Evolutionary conservation across 139 green algal species (phyloP).

Genomic region (Picochlorum sp.): DNA sequence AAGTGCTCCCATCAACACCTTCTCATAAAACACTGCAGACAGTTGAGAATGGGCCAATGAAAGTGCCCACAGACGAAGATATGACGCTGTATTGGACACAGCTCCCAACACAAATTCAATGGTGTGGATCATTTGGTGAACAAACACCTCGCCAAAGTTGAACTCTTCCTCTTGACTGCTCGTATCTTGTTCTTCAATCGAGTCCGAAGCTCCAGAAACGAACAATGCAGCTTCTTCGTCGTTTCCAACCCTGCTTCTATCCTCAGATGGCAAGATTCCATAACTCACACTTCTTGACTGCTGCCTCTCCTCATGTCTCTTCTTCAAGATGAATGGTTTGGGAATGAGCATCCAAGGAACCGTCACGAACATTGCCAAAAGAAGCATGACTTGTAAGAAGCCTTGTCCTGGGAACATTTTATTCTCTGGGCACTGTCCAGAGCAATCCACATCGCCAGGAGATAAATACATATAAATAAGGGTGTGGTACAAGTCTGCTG

Average conservation of each 20-base stretch:
- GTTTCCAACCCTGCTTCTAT: constrained; percentile 13
- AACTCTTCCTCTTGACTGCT: constrained; percentile 54
- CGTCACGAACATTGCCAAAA: constrained; percentile 70
- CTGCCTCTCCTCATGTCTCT: constrained; percentile 51
- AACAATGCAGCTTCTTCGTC: background rate
- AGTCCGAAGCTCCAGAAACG: background rate
- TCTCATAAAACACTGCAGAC: constrained; percentile 89
- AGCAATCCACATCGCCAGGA: constrained; percentile 58
- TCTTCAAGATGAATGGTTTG: constrained; percentile 92
- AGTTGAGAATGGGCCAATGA: constrained; percentile 93
- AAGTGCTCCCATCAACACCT: constrained; percentile 77
- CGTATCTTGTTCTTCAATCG: background rate
- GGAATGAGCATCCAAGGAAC: constrained; percentile 96
- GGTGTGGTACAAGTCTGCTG: constrained; percentile 92
- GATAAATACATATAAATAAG: constrained; percentile 99
- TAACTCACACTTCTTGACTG: constrained; percentile 15
- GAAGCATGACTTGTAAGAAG: constrained; percentile 68
- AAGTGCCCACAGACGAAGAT: constrained; percentile 96
- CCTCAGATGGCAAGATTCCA: constrained; percentile 21
- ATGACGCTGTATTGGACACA: constrained; percentile 98
- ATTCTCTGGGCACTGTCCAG: constrained; percentile 53
- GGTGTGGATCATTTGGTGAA: constrained; percentile 96
- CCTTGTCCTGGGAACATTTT: constrained; percentile 52
- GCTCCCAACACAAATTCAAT: constrained; percentile 99
- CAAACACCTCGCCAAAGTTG: constrained; percentile 77